These are phyloP conservation scores for Chlorella sp. DNA, from an alignment of 139 green algal genomes.

Conservation along the genomic window DNA sequence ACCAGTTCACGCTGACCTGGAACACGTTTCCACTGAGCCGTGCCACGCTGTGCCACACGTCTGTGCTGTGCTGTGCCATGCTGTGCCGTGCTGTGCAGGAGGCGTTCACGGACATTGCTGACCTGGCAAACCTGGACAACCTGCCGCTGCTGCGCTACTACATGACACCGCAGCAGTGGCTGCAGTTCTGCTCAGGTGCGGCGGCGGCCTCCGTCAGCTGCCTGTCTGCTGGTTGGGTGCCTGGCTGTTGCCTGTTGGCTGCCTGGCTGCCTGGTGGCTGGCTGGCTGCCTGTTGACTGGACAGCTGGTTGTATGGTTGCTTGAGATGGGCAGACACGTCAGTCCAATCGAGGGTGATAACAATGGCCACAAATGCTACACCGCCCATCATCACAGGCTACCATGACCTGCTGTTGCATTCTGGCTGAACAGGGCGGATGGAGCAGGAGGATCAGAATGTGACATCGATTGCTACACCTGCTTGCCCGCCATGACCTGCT, in stretches of 20 bases:
- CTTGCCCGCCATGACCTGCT: neutral
- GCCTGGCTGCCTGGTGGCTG: neutral
- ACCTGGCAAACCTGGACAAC: slow-evolving; percentile 13
- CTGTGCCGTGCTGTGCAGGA: neutral
- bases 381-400: too few relatives aligned
- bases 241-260: neutral
- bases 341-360: too few relatives aligned
- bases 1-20: too few relatives aligned
- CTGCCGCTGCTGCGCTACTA: slow-evolving; percentile 4
- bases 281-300: neutral
- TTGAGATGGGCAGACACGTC: too few relatives aligned
- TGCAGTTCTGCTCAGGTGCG: slow-evolving; percentile 7
- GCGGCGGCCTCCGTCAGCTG: too few relatives aligned
- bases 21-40: neutral
- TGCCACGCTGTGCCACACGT: neutral
- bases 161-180: neutral
- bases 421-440: too few relatives aligned
- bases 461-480: neutral
- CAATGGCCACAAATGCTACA: too few relatives aligned
- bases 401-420: too few relatives aligned
- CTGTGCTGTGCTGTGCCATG: neutral
- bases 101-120: neutral
- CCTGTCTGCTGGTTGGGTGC: neutral
- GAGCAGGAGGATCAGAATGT: too few relatives aligned
- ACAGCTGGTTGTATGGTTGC: neutral